Conservation (phyloP, 495 filamentous ascomycete genomes). For the Aspergillus panamensis region DNA sequence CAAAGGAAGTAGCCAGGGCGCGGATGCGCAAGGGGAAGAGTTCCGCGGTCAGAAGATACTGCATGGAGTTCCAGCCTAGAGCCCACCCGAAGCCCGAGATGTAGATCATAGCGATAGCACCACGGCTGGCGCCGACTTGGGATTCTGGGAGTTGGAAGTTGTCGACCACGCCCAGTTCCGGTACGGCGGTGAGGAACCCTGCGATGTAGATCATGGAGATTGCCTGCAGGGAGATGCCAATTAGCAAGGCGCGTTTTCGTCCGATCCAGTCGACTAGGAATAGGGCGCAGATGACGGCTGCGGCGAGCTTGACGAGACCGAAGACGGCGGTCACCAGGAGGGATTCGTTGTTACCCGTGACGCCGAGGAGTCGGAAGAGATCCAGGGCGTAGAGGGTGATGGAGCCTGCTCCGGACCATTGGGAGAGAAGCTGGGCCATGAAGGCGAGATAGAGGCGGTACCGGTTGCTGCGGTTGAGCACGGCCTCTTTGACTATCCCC, state of each 20-base stretch:
- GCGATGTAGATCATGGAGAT: constrained; percentile 68
- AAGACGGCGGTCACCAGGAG: constrained; percentile 68
- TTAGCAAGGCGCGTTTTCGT: constrained; percentile 62
- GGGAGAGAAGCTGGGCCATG: constrained; percentile 58
- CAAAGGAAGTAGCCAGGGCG: constrained; percentile 39
- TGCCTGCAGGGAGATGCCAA: constrained; percentile 61
- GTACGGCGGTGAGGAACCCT: constrained; percentile 57
- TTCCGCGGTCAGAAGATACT: constrained; percentile 72
- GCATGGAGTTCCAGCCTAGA: constrained; percentile 71
- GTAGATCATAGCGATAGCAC: constrained; percentile 64
- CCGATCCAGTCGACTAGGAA: constrained; percentile 74
- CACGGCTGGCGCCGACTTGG: constrained; percentile 42
- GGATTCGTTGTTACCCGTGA: constrained; percentile 56
- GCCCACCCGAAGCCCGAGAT: constrained; percentile 66
- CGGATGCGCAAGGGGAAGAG: constrained; percentile 63
- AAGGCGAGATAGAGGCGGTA: constrained; percentile 60
- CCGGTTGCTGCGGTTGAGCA: constrained; percentile 56
- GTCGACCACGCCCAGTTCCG: constrained; percentile 38
- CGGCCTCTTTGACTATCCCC: constrained; percentile 57
- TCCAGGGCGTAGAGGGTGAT: constrained; percentile 67
- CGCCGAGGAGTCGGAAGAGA: constrained; percentile 62
- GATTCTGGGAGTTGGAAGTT: constrained; percentile 28
- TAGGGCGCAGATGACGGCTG: constrained; percentile 60
- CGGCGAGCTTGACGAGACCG: constrained; percentile 64
- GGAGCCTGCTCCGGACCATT: constrained; percentile 67